These are phyloP conservation scores for Xylaria sp. DNA, from an alignment of 2,329 filamentous ascomycete species.

Conservation along the genomic window DNA sequence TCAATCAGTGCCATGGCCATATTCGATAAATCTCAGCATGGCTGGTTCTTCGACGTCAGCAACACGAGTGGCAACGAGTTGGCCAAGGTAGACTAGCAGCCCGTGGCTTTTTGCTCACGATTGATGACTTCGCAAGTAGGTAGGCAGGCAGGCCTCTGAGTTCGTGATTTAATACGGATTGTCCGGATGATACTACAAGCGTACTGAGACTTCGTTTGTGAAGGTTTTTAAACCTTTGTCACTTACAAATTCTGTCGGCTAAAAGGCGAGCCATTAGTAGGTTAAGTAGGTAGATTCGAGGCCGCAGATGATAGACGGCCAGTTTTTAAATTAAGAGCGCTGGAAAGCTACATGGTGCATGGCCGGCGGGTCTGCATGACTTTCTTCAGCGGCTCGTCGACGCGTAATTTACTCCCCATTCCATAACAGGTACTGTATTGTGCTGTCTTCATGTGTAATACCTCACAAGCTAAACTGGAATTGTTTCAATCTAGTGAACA, in stretches of 20 bases:
- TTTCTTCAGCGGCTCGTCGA: constrained; percentile 18
- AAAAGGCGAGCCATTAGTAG: constrained; percentile 12
- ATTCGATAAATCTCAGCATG: constrained; percentile 4
- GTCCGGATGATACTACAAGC: not conserved
- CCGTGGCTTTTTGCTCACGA: not conserved
- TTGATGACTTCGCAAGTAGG: constrained; percentile 1
- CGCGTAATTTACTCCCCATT: not conserved
- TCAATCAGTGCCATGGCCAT: constrained; percentile 9
- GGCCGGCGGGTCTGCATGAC: not conserved
- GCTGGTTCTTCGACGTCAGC: constrained; percentile 24
- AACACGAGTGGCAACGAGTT: constrained; percentile 22
- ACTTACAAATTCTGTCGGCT: not conserved
- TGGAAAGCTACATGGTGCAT: not conserved
- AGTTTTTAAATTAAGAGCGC: not conserved
- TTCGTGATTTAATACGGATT: constrained; percentile 8
- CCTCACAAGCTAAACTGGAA: constrained; percentile 22
- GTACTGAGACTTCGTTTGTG: not conserved
- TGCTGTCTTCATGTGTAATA: not conserved
- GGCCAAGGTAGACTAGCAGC: not conserved
- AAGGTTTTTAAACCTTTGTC: not conserved
- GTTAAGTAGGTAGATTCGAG: not conserved
- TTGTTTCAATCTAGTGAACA: constrained; percentile 12
- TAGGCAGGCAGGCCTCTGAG: not conserved
- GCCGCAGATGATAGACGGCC: not conserved
- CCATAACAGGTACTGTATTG: not conserved